These are phyloP conservation scores for Cymbidium sinense DNA, from an alignment of 106 monocot genomes.

Conservation along the genomic window DNA sequence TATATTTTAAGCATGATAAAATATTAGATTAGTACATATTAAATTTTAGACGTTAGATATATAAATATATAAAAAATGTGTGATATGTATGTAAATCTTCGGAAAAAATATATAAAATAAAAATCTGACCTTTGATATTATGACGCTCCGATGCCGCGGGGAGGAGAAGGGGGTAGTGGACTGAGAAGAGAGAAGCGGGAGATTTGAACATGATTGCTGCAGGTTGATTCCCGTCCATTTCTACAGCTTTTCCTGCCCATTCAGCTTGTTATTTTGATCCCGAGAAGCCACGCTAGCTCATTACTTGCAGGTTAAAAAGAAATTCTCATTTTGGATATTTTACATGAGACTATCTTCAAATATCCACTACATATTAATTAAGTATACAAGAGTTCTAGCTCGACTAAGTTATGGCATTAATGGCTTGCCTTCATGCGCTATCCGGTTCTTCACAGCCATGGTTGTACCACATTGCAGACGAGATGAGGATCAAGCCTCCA, in stretches of 20 bases:
- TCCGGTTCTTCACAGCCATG: background rate
- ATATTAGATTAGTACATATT: too few species aligned
- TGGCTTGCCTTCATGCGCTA: background rate
- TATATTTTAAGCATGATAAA: too few species aligned
- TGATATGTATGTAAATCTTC: too few species aligned
- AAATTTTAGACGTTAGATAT: too few species aligned
- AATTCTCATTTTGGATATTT: background rate
- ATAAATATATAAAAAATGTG: too few species aligned
- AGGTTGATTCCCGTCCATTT: background rate
- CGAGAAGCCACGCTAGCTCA: too few species aligned
- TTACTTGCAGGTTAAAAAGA: background rate
- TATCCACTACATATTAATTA: background rate
- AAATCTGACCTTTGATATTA: too few species aligned
- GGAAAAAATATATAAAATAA: too few species aligned
- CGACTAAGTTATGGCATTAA: background rate
- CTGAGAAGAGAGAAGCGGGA: background rate
- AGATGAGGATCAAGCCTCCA: background rate
- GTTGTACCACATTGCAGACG: background rate
- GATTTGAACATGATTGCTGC: background rate
- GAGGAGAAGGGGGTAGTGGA: too few species aligned
- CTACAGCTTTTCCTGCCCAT: background rate
- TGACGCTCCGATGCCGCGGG: too few species aligned
- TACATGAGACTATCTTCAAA: constrained; percentile 1
- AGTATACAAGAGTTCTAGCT: background rate
- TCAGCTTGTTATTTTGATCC: constrained; percentile 1